Evolutionary conservation across 129 eudicot species (phyloP), one percentile per base, ranked within the genome.

Genomic region (Mikania micrantha): DNA sequence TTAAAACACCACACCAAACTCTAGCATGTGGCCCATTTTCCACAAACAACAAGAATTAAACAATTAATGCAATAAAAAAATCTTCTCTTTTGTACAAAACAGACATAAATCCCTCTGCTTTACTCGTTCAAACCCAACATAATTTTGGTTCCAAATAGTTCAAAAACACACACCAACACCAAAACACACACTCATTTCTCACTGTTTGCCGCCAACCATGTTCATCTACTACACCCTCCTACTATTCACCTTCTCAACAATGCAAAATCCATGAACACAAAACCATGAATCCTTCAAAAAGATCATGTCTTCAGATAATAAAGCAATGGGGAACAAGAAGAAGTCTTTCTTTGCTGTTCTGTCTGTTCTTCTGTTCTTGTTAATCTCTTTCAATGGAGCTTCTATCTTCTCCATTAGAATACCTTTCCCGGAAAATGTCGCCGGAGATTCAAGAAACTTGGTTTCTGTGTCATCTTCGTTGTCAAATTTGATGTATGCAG

Each of bases 311-410:
- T 29, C 66, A 27, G 38, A 66, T 17, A 31, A 67, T 38, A 16
- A 63, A 47, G 28, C 74, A 62, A 80, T 80, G 83, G 83, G 78
- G 9, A 49, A 56, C 17, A 59, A 73, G 44, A 50, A 54, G 29
- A 89, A 70, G 68, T 85, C 83, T 41, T 36, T 89, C 74, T 77
- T 68, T 68, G 93, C 87, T 60, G 29, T 85, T 48, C 27, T 90
- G 38, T 77, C 88, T 32, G 7, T 86, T 53, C 74, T 84, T 21
- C 41, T 80, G 13, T 70, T 90, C 6, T 60, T 80, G 21, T 77
- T 90, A 28, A 66, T 90, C 15, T 74, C 81, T 67, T 81, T 80
- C 75, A 86, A 84, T 54, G 88, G 84, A 49, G 85, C 84, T 42
- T 59, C 79, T 22, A 66, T 86, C 20, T 86, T 90, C 80, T 86